A percentile compares a stretch with the other conserved stretches of the same genome.
Conservation (phyloP, 2,329 filamentous ascomycete genomes). For the Trichophyton benhamiae region DNA sequence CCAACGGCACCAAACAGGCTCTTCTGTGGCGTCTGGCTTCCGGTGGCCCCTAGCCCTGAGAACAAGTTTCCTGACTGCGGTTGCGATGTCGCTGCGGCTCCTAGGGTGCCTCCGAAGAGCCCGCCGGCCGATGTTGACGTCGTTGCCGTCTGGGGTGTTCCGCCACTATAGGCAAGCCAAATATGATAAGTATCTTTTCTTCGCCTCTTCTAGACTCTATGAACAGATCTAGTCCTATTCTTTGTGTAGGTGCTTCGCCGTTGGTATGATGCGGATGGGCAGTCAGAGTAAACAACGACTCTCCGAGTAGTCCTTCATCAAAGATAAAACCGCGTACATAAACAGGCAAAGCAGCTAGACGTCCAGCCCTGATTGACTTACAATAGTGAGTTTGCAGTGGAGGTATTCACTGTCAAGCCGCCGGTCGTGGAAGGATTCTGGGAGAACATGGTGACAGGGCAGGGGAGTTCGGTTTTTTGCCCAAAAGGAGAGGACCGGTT, state of each 20-base stretch:
- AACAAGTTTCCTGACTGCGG: slow-evolving; percentile 11
- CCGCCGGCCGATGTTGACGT: slow-evolving; percentile 16
- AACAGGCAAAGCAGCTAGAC: background rate
- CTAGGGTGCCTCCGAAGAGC: slow-evolving; percentile 23
- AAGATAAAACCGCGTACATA: no score
- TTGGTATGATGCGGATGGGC: no score
- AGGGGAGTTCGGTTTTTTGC: background rate
- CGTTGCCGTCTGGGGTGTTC: slow-evolving; percentile 7
- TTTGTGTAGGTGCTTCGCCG: background rate
- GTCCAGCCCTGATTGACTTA: slow-evolving; percentile 6
- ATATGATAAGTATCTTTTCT: background rate
- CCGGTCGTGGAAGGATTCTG: slow-evolving; percentile 8
- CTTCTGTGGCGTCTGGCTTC: slow-evolving; percentile 18
- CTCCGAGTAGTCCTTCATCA: no score
- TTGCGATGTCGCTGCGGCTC: slow-evolving; percentile 11
- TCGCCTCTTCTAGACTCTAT: background rate
- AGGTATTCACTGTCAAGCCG: slow-evolving; percentile 14
- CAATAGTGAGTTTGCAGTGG: slow-evolving; percentile 14
- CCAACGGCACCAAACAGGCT: slow-evolving; percentile 14
- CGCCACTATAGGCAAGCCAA: background rate
- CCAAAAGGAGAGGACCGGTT: background rate
- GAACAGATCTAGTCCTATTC: no score
- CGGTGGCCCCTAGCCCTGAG: slow-evolving; percentile 13
- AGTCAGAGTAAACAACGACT: no score
- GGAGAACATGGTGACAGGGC: slow-evolving; percentile 12